A percentile compares a stretch with the other conserved stretches of the same genome.
Conservation (phyloP, 2,329 filamentous ascomycete species). For the Fusarium nurragi region DNA sequence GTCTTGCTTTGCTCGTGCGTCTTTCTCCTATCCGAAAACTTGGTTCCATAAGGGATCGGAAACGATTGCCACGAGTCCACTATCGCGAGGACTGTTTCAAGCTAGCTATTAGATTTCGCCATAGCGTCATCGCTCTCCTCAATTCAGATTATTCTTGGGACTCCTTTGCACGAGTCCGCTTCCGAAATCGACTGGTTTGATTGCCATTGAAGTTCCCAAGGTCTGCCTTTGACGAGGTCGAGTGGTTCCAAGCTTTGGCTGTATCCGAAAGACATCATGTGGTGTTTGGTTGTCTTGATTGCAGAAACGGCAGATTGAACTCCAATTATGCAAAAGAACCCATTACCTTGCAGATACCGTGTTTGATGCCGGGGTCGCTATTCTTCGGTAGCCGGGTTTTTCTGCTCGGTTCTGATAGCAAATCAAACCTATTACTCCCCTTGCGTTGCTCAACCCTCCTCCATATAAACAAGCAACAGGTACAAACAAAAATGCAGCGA, state of each 20-base stretch:
- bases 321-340: conserved; percentile 42
- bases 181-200: conserved; percentile 39
- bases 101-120: conserved; percentile 51
- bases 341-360: conserved; percentile 33
- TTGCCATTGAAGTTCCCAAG: conserved; percentile 39
- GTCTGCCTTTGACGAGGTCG: conserved; percentile 46
- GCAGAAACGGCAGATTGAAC: conserved; percentile 43
- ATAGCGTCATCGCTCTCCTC: conserved; percentile 49
- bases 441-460: conserved; percentile 19
- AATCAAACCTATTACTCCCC: conserved; percentile 44
- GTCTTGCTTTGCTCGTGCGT: conserved; percentile 44
- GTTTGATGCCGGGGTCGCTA: conserved; percentile 31
- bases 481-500: conserved; percentile 33
- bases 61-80: conserved; percentile 43
- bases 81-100: conserved; percentile 48
- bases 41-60: conserved; percentile 42
- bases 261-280: conserved; percentile 40
- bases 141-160: conserved; percentile 43
- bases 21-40: conserved; percentile 37
- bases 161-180: conserved; percentile 40
- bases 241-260: conserved; percentile 46
- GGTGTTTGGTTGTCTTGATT: conserved; percentile 36
- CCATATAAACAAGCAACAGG: conserved; percentile 29
- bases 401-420: conserved; percentile 40
- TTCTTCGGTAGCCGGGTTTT: conserved; percentile 30